Evolutionary conservation across 768 basidiomycete species (phyloP).

Genomic region (Artomyces pyxidatus): DNA sequence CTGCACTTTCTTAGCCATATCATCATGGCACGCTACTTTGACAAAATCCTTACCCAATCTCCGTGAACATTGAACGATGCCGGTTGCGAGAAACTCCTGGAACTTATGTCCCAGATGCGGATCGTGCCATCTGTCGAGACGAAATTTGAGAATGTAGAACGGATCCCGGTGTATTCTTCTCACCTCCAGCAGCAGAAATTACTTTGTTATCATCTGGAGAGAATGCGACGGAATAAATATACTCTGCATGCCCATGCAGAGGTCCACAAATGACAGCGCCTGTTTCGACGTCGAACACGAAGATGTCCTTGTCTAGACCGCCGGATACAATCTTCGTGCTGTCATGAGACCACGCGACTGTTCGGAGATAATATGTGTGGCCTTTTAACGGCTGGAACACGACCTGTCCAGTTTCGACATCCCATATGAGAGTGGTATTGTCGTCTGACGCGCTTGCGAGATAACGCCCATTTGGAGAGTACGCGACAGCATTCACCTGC

Average conservation of each 20-base stretch:
- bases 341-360: conserved; percentile 7
- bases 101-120: background rate
- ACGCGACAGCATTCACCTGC: conserved; percentile 5
- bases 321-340: conserved; percentile 3
- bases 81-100: background rate
- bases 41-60: background rate
- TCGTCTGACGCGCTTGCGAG: conserved; percentile 40
- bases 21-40: background rate
- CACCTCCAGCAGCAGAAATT: background rate
- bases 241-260: conserved; percentile 36
- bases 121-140: background rate
- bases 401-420: conserved; percentile 35
- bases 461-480: conserved; percentile 11
- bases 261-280: conserved; percentile 2
- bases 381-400: conserved; percentile 17
- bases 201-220: conserved; percentile 2
- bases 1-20: background rate
- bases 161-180: background rate
- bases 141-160: background rate
- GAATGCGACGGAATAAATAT: conserved; percentile 31
- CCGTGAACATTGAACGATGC: background rate
- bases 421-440: conserved; percentile 41
- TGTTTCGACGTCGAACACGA: conserved; percentile 9
- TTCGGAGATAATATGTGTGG: background rate
- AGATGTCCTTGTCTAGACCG: background rate